Evolutionary conservation across 352 stramenopile genomes (phyloP), one percentile per base, ranked within the genome.

Genomic region (Phytophthora chlamydospora): DNA sequence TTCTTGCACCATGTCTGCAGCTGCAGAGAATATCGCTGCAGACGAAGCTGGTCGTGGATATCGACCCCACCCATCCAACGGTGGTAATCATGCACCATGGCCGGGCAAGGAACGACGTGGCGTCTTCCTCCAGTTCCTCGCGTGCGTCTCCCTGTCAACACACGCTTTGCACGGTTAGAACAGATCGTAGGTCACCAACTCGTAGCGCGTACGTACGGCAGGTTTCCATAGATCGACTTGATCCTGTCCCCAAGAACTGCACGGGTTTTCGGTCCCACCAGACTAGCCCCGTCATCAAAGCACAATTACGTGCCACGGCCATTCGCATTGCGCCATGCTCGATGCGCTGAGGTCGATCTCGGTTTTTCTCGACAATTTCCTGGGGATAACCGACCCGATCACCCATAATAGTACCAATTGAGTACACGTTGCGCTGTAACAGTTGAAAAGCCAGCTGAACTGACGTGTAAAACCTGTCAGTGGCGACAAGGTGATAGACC

Each of bases 381-480:
- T 24, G 2, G 0, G n/a, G 19, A 19, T 46, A 62, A 0, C 59
- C 50, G 9, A 47, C 13, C 14, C 42, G 38, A n/a, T 45, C 24
- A 4, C 34, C 32, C 24, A 21, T 40, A 39, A 62, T 63, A 3
- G 51, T 68, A 0, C 60, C 60, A 11, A 65, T 46, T n/a, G 8
- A 41, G 35, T 64, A 69, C 3, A 64, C 36, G 3, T 60, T 41
- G 0, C 54, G 54, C 9, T 59, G 29, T 6, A 69, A 31, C 3
- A 69, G 42, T 29, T 69, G 61, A 4, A 60, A 60, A 10, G 40
- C 41, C 0, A 69, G 54, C 27, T 60, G 54, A 0, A 60, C 46
- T 13, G 61, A 69, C 1, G 53, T 69, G n/a, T 69, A 69, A 12
- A 64, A 69, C 6, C 61, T 32, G 44, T 57, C 61, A 6, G 61